These are phyloP conservation scores for Ustilago hordei DNA, from an alignment of 1,284 basidiomycete species.

Conservation along the genomic window DNA sequence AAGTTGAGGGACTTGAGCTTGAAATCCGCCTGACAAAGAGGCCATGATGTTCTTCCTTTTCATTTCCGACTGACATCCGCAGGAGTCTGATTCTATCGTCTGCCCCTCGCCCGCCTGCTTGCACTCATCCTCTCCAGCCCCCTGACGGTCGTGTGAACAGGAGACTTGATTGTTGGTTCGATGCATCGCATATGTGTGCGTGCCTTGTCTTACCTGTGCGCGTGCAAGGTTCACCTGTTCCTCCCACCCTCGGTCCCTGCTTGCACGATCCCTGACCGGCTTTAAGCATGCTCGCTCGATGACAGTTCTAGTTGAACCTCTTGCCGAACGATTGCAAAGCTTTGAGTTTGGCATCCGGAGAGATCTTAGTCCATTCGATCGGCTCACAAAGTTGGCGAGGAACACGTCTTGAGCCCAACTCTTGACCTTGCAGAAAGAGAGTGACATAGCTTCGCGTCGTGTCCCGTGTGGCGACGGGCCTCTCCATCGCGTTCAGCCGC, in stretches of 20 bases:
- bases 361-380: constrained; percentile 2
- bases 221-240: not conserved
- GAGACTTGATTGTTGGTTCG: not conserved
- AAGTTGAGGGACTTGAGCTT: not conserved
- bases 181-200: not conserved
- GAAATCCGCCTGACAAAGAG: not conserved
- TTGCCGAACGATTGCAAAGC: not conserved
- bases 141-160: constrained; percentile 38
- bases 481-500: not conserved
- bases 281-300: not conserved
- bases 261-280: not conserved
- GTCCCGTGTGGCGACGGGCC: not conserved
- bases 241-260: not conserved
- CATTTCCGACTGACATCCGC: not conserved
- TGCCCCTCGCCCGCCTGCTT: not conserved
- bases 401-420: not conserved
- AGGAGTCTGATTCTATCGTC: not conserved
- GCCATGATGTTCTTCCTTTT: not conserved
- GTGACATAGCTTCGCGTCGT: not conserved
- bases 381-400: constrained; percentile 1
- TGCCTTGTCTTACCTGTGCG: not conserved
- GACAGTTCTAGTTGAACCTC: not conserved
- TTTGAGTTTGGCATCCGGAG: not conserved
- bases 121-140: not conserved
- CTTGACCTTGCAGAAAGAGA: not conserved